Evolutionary conservation across 2,329 filamentous ascomycete species (phyloP).

Genomic region (Trichothecium roseum): DNA sequence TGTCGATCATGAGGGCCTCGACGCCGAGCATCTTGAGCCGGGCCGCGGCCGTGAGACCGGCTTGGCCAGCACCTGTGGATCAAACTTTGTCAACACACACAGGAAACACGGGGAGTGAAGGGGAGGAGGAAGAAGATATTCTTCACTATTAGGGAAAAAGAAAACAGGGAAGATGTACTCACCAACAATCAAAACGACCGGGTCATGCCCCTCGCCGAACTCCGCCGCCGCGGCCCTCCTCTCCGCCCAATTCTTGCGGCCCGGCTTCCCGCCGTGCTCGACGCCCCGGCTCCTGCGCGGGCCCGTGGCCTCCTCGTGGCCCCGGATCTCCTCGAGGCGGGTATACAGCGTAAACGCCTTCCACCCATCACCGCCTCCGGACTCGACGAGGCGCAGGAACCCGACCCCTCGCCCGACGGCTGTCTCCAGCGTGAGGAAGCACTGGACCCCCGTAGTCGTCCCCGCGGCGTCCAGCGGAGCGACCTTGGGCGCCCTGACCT

Average conservation of each 20-base stretch:
- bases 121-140: too few species aligned
- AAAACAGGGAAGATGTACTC: too few species aligned
- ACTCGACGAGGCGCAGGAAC: constrained; percentile 38
- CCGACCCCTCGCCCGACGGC: constrained; percentile 45
- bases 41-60: constrained; percentile 45
- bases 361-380: constrained; percentile 37
- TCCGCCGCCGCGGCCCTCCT: constrained; percentile 34
- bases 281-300: constrained; percentile 42
- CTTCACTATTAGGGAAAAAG: too few species aligned
- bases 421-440: constrained; percentile 45
- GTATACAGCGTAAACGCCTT: constrained; percentile 57
- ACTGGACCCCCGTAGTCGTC: constrained; percentile 41
- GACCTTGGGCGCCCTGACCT: constrained; percentile 30
- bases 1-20: constrained; percentile 46
- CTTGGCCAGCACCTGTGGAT: constrained; percentile 46
- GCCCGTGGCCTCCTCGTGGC: constrained; percentile 38
- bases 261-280: constrained; percentile 39
- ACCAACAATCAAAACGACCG: constrained; percentile 53
- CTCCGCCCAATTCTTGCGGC: constrained; percentile 51
- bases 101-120: neutral
- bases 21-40: constrained; percentile 49
- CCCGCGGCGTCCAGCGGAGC: constrained; percentile 37
- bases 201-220: constrained; percentile 35
- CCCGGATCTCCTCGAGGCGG: constrained; percentile 40
- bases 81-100: constrained; percentile 1